phyloP scores from a whole-genome alignment of 2,329 filamentous ascomycete species.

The Parastagonospora avenae region DNA sequence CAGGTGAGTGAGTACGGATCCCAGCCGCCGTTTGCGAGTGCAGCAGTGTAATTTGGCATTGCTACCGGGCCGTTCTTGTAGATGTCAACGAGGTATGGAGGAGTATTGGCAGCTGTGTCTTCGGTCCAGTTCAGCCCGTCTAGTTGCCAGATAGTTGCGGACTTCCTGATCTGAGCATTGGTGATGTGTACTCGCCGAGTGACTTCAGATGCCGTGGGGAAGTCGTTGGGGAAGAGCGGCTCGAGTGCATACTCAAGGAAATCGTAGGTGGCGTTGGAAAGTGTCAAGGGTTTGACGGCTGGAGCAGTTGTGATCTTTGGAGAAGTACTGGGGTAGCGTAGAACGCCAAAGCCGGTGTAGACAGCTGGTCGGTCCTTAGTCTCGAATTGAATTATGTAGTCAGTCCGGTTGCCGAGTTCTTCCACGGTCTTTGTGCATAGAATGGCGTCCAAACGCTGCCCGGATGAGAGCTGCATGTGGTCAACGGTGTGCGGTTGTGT shows the following conservation, averaged over 20 bases:
- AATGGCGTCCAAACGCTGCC: constrained; percentile 66
- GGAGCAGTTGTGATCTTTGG: constrained; percentile 13
- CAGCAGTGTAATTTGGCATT: constrained; percentile 59
- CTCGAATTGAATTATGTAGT: constrained; percentile 55
- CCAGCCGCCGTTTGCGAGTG: constrained; percentile 58
- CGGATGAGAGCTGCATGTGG: constrained; percentile 61
- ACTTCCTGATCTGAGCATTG: constrained; percentile 23
- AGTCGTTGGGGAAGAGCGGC: constrained; percentile 40
- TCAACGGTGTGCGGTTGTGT: constrained; percentile 55
- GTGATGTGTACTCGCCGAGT: constrained; percentile 42
- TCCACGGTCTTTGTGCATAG: constrained; percentile 58
- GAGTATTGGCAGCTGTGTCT: constrained; percentile 9
- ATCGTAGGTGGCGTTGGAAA: constrained; percentile 41
- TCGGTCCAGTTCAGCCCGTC: constrained; percentile 29
- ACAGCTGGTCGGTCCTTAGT: constrained; percentile 56
- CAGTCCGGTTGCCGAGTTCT: constrained; percentile 50
- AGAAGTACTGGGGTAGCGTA: constrained; percentile 39
- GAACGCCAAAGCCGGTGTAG: constrained; percentile 56
- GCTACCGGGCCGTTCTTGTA: constrained; percentile 54
- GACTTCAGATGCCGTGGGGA: constrained; percentile 40
- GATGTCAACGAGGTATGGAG: constrained; percentile 59
- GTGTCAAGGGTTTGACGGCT: constrained; percentile 28
- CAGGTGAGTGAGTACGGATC: constrained; percentile 59
- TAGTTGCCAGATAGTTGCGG: constrained; percentile 29
- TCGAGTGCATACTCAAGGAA: constrained; percentile 49